These are phyloP conservation scores for Eimeria tenella DNA, from an alignment of 169 alveolate species.

Conservation along the genomic window DNA sequence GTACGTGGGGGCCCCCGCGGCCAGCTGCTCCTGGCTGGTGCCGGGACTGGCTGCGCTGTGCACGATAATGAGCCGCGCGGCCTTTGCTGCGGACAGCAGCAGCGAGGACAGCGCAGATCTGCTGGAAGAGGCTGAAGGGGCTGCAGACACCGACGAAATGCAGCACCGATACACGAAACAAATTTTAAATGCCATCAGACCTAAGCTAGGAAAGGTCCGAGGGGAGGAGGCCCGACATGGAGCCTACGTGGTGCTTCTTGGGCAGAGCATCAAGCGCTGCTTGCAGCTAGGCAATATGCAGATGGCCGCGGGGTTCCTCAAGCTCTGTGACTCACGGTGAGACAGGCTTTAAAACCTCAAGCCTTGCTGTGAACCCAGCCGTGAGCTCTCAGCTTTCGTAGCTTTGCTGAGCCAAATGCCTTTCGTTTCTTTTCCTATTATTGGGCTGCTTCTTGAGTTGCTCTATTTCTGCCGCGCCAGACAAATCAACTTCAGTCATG, in stretches of 20 bases:
- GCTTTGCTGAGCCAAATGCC: background rate
- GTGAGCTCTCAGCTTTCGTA: background rate
- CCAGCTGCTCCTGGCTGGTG: constrained; percentile 74
- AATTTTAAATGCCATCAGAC: constrained; percentile 87
- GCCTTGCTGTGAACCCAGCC: background rate
- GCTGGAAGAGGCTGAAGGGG: constrained; percentile 8
- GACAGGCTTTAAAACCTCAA: background rate
- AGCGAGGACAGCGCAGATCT: constrained; percentile 79
- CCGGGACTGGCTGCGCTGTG: constrained; percentile 73
- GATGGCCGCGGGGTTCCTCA: constrained; percentile 92
- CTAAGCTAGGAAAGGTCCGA: constrained; percentile 89
- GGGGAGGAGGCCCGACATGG: constrained; percentile 91
- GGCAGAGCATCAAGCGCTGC: constrained; percentile 90
- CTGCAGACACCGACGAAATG: constrained; percentile 63
- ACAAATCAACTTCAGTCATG: constrained; percentile 86
- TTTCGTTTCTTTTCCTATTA: background rate
- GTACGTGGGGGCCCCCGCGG: constrained; percentile 32
- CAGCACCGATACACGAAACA: constrained; percentile 83
- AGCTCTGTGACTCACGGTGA: constrained; percentile 89
- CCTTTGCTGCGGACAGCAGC: constrained; percentile 42
- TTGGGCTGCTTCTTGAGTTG: background rate
- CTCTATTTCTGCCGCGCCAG: constrained; percentile 42
- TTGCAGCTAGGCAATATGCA: constrained; percentile 93
- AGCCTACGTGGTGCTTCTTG: constrained; percentile 88
- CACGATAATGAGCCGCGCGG: constrained; percentile 64